These are phyloP conservation scores for Metroxylon sagu DNA, from an alignment of 176 grass and related monocot genomes.

Conservation along the genomic window DNA sequence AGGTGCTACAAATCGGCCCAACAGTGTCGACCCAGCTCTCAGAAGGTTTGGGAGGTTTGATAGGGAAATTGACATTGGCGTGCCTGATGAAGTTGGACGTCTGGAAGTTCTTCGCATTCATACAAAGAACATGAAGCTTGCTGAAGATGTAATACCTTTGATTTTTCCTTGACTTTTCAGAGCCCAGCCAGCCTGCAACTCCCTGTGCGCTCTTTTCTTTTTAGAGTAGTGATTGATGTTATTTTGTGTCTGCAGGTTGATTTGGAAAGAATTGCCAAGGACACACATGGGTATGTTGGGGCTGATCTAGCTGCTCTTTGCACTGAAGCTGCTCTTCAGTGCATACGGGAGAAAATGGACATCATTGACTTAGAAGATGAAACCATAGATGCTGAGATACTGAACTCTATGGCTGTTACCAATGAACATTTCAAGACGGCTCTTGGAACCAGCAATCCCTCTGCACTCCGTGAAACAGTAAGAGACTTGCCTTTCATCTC, in stretches of 20 bases:
- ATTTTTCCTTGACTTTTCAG: too few relatives aligned
- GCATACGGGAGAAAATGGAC: slow-evolving; percentile 72
- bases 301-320: slow-evolving; percentile 50
- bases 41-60: slow-evolving; percentile 51
- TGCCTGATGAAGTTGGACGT: slow-evolving; percentile 46
- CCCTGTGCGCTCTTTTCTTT: too few relatives aligned
- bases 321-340: slow-evolving; percentile 52
- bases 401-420: slow-evolving; percentile 49
- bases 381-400: slow-evolving; percentile 39
- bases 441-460: slow-evolving; percentile 47
- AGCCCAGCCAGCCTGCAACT: too few relatives aligned
- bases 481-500: not conserved
- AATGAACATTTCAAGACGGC: slow-evolving; percentile 54
- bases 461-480: slow-evolving; percentile 51
- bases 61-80: slow-evolving; percentile 50
- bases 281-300: slow-evolving; percentile 51
- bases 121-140: slow-evolving; percentile 40
- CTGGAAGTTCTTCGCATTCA: slow-evolving; percentile 51
- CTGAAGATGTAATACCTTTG: slow-evolving; percentile 17
- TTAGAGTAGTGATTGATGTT: not conserved
- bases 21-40: slow-evolving; percentile 58
- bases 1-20: slow-evolving; percentile 48
- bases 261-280: slow-evolving; percentile 38
- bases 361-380: slow-evolving; percentile 65
- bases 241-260: slow-evolving; percentile 25